phyloP scores from a whole-genome alignment of 2,329 filamentous ascomycete species.

The Ceratocystis ficicola region DNA sequence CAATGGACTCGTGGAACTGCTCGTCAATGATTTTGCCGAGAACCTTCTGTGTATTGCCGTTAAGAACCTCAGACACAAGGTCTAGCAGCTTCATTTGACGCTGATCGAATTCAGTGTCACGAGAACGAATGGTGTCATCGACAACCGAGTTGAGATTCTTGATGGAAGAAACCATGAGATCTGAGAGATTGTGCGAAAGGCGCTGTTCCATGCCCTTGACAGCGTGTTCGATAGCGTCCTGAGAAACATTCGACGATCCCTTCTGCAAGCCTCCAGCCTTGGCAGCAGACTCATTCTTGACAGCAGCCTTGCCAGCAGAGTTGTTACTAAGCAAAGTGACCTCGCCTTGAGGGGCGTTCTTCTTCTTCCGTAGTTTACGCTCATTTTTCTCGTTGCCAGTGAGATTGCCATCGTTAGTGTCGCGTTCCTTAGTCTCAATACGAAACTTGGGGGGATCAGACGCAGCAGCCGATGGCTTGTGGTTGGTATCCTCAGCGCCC shows the following conservation, averaged over 20 bases:
- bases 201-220: slow-evolving; percentile 42
- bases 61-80: slow-evolving; percentile 48
- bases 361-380: slow-evolving; percentile 55
- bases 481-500: slow-evolving; percentile 9
- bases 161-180: slow-evolving; percentile 44
- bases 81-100: slow-evolving; percentile 45
- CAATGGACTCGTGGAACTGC: slow-evolving; percentile 61
- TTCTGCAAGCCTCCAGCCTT: slow-evolving; percentile 21
- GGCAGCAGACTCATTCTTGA: slow-evolving; percentile 8
- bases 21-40: slow-evolving; percentile 63
- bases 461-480: slow-evolving; percentile 14
- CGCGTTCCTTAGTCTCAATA: slow-evolving; percentile 28
- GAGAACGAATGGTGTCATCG: slow-evolving; percentile 49
- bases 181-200: slow-evolving; percentile 39
- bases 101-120: slow-evolving; percentile 41
- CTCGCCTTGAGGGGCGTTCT: slow-evolving; percentile 40
- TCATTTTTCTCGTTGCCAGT: slow-evolving; percentile 45
- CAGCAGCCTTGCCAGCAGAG: slow-evolving; percentile 28
- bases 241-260: slow-evolving; percentile 28
- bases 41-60: slow-evolving; percentile 55
- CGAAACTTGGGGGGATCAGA: slow-evolving; percentile 31
- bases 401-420: slow-evolving; percentile 16
- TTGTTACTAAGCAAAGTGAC: slow-evolving; percentile 31
- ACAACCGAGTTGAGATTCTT: slow-evolving; percentile 50
- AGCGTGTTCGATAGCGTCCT: slow-evolving; percentile 43